Base-by-base conservation (phyloP, 495 filamentous ascomycete genomes). In the Zalerion maritima region DNA sequence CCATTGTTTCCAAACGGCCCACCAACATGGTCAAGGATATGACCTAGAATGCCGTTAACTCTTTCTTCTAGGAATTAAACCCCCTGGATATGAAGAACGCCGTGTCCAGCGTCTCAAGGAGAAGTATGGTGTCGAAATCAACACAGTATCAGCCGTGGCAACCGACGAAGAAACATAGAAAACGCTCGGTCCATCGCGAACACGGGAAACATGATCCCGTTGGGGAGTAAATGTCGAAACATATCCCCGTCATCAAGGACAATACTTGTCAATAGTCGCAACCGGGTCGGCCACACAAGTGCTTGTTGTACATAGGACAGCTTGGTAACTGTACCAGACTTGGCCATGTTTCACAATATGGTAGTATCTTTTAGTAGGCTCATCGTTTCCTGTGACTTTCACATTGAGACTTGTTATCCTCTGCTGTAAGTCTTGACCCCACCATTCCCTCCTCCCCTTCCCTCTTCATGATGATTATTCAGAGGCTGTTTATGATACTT, bases 51-150 rank as follows among this genome's bases (percentile, higher is more conserved):
- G 15, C 15, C 26, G 22, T 56, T 67, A 39, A 62, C 33, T 15
- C 16, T 1, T n/a, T 26, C 10, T 21, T 7, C 32, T 30, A 94
- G 87, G 81, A 14, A 81, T 97, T 35, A 68, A 77, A 36, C 82
- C 65, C 17, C 76, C 79, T 9, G 82, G 82, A 15, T 97, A 93
- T 37, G 76, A 77, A 37, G 84, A 96, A 62, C 64, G 91, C 52
- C 73, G 91, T 41, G 64, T 69, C 29, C 64, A 82, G 54, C 69
- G 84, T 30, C 69, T 99, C 48, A 80, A 87, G 65, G 72, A 87
- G 60, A 78, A 73, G 39, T 96, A 94, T 45, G 86, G 87, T 32
- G 70, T 94, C 37, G 85, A 94, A 29, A 71, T 96, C 37, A 55
- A 61, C 21, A 53, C 63, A n/a, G 62, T 64, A 25, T 57, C 46